These are phyloP conservation scores for Moesziomyces globuligerus DNA, from an alignment of 1,284 basidiomycete species.

Conservation along the genomic window DNA sequence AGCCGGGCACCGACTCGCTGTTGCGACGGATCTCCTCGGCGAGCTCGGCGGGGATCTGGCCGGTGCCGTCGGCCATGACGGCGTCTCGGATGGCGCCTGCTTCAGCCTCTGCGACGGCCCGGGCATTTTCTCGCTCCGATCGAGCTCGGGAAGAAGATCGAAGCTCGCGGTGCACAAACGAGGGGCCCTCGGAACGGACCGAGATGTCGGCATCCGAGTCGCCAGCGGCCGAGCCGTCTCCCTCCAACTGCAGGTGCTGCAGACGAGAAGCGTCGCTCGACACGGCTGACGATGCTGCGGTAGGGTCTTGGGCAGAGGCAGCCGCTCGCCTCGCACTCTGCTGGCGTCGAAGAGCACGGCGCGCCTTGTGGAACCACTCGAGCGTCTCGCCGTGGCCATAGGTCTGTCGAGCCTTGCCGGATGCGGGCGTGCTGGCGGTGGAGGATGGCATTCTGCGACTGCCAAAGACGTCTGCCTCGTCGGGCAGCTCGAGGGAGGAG, in stretches of 20 bases:
- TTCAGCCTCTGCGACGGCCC: slow-evolving; percentile 48
- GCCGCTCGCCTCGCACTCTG: slow-evolving; percentile 25
- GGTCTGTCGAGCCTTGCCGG: slow-evolving; percentile 22
- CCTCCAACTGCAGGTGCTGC: slow-evolving; percentile 7
- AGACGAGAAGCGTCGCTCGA: no score
- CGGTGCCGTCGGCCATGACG: slow-evolving; percentile 50
- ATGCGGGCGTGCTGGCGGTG: slow-evolving; percentile 11
- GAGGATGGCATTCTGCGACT: slow-evolving; percentile 15
- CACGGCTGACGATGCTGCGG: slow-evolving; percentile 2
- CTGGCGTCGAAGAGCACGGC: slow-evolving; percentile 41
- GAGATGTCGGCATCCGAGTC: slow-evolving; percentile 40
- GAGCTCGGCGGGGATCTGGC: slow-evolving; percentile 29
- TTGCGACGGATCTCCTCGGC: slow-evolving; percentile 35
- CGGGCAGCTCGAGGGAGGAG: slow-evolving; percentile 17
- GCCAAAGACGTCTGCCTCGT: slow-evolving; percentile 18
- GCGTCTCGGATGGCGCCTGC: slow-evolving; percentile 49
- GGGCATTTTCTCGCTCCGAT: slow-evolving; percentile 18
- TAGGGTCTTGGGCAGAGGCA: neutral
- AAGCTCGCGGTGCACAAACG: slow-evolving; percentile 12
- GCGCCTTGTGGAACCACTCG: slow-evolving; percentile 54
- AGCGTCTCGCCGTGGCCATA: slow-evolving; percentile 44
- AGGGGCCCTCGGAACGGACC: slow-evolving; percentile 29
- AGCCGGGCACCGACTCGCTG: slow-evolving; percentile 9
- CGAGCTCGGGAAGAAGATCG: slow-evolving; percentile 17
- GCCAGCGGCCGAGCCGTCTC: slow-evolving; percentile 14